Evolutionary conservation across 441 rosid species (phyloP).

Genomic region (Bruguiera hainesii): DNA sequence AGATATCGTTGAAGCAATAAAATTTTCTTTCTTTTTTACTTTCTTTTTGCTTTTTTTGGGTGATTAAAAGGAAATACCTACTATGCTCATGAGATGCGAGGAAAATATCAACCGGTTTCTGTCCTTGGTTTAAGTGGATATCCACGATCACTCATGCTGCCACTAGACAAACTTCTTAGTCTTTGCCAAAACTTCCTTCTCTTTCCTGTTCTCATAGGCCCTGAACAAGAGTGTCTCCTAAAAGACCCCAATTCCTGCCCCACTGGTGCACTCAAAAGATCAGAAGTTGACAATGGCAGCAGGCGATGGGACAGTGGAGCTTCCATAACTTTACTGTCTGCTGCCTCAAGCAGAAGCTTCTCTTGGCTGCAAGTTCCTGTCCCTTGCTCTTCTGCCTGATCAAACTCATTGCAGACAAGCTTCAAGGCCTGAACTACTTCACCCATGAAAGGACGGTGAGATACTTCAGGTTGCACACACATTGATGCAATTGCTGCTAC

Average conservation of each 20-base stretch:
- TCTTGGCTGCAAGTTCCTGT: slow-evolving; percentile 36
- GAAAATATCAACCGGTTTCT: slow-evolving; percentile 22
- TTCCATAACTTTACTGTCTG: slow-evolving; percentile 21
- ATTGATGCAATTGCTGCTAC: slow-evolving; percentile 79
- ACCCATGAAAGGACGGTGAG: slow-evolving; percentile 81
- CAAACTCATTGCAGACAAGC: slow-evolving; percentile 57
- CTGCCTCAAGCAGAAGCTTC: slow-evolving; percentile 30
- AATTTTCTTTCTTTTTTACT: neutral
- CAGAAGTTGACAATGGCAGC: slow-evolving; percentile 33
- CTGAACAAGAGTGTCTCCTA: slow-evolving; percentile 50
- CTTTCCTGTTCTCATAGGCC: slow-evolving; percentile 41
- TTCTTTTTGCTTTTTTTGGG: no score
- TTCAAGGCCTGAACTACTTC: slow-evolving; percentile 82
- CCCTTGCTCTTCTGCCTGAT: slow-evolving; percentile 34
- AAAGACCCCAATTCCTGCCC: slow-evolving; percentile 34
- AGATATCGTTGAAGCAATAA: neutral
- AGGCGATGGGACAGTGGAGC: slow-evolving; percentile 20
- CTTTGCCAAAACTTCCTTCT: slow-evolving; percentile 49
- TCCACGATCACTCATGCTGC: slow-evolving; percentile 54
- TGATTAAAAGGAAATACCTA: no score
- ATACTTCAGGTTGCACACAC: slow-evolving; percentile 80
- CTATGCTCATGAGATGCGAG: neutral
- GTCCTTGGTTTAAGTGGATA: slow-evolving; percentile 32
- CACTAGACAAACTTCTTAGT: slow-evolving; percentile 45
- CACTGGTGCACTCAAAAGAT: slow-evolving; percentile 31